Base-by-base conservation (phyloP, 2,329 filamentous ascomycete species). In the Fusarium piperis region DNA sequence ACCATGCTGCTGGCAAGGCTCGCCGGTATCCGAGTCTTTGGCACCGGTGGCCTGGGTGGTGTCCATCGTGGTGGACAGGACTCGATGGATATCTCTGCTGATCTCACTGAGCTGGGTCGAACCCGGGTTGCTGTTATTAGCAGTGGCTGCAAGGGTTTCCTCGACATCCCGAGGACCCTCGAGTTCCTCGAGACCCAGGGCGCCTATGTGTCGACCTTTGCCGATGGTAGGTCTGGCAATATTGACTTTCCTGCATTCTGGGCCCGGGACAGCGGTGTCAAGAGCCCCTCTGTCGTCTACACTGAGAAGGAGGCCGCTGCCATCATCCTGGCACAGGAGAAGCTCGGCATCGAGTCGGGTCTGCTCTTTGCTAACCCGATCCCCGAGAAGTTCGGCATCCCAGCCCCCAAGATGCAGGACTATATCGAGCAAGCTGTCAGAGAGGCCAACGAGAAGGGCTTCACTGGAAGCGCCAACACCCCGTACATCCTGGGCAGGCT, bases 211-310 rank as follows among this genome's bases (percentile, higher is more conserved):
- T 93, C 91, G 4, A 98, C 96, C 3, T 99, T 98, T 83, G 91
- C 94, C 26, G 94, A 97, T 81, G 94, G 93, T 1, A 88, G 93
- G 38, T 82, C 83, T 28, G 92, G 90, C 2, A 83, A 87, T 7
- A 88, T 98, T 41, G 92, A 97, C 76, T 96, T 98, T 76, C 96
- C 96, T 1, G 94, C 93, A 0, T 99, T 99, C 81, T 99, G 93
- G 88, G 93, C 93, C 0, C 86, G 95, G 41, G 94, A 98, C 44
- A 98, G 95, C 80, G 94, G 94, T 13, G 83, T 92, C 59, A 90
- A 86, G 80, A 97, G 94, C 78, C 95, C 95, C 1, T 88, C 89
- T 23, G 89, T 93, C 1, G 88, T 98, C 44, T 83, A 90, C 59
- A 88, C 91, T 72, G 94, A 97, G 78, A 86, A 86, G 62, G 93